phyloP scores from a whole-genome alignment of 768 basidiomycete species.

The Pleurotus sapidus region DNA sequence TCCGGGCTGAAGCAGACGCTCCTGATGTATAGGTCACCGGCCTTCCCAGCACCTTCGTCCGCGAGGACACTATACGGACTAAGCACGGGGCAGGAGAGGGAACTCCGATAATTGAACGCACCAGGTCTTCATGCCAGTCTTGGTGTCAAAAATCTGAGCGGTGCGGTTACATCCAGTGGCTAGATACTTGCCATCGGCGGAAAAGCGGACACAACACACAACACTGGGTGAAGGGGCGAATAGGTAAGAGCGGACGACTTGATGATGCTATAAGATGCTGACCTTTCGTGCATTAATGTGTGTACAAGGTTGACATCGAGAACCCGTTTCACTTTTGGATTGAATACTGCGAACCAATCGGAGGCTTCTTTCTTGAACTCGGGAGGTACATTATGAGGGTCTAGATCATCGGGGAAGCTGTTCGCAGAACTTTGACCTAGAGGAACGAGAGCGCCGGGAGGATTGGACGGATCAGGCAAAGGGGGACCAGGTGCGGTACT shows the following conservation, averaged over 20 bases:
- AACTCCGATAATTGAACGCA: conserved; percentile 30
- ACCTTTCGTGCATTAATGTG: conserved; percentile 84
- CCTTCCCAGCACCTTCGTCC: conserved; percentile 71
- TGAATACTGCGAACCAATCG: conserved; percentile 89
- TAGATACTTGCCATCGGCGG: conserved; percentile 86
- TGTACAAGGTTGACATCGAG: conserved; percentile 78
- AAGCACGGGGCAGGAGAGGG: neutral
- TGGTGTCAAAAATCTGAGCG: conserved; percentile 93
- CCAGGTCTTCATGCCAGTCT: conserved; percentile 85
- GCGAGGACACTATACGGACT: conserved; percentile 55
- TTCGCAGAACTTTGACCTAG: conserved; percentile 17
- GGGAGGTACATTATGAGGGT: conserved; percentile 41
- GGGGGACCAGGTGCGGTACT: conserved; percentile 14
- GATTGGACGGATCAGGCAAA: conserved; percentile 7
- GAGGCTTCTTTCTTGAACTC: conserved; percentile 63
- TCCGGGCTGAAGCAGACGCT: conserved; percentile 95
- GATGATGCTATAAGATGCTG: conserved; percentile 13
- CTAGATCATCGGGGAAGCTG: conserved; percentile 49
- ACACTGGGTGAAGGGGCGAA: conserved; percentile 30
- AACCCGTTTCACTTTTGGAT: conserved; percentile 66
- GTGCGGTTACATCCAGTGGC: conserved; percentile 93
- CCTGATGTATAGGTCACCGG: conserved; percentile 87
- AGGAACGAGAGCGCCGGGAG: conserved; percentile 8
- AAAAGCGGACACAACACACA: conserved; percentile 91
- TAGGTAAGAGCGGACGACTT: no score